These are phyloP conservation scores for Pseudozyma sp. DNA, from an alignment of 1,284 basidiomycete species.

Conservation along the genomic window DNA sequence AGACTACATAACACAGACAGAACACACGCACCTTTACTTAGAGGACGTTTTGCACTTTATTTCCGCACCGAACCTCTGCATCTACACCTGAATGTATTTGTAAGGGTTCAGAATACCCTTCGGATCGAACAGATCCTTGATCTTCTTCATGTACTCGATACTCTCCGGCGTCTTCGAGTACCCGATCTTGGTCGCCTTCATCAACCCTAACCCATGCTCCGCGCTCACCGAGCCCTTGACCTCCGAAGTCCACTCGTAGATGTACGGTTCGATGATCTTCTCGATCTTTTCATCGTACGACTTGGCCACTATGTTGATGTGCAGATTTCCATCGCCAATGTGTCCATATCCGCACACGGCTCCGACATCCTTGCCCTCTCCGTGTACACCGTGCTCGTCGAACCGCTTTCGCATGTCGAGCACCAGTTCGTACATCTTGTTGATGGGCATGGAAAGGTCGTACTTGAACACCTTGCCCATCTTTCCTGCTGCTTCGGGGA, in stretches of 20 bases:
- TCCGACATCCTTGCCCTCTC: constrained; percentile 75
- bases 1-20: too few relatives aligned
- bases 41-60: too few relatives aligned
- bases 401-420: constrained; percentile 82
- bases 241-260: constrained; percentile 87
- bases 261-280: constrained; percentile 88
- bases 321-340: constrained; percentile 95
- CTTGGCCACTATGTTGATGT: constrained; percentile 91
- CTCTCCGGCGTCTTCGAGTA: constrained; percentile 86
- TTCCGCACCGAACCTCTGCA: neutral
- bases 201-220: constrained; percentile 93
- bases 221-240: constrained; percentile 87
- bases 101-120: constrained; percentile 91
- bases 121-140: constrained; percentile 92
- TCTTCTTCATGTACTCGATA: constrained; percentile 87
- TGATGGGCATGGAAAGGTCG: constrained; percentile 90
- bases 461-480: constrained; percentile 98
- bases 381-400: constrained; percentile 79
- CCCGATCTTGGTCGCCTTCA: constrained; percentile 90
- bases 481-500: constrained; percentile 93
- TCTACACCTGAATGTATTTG: constrained; percentile 71
- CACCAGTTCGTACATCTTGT: constrained; percentile 89
- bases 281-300: constrained; percentile 86
- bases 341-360: constrained; percentile 87
- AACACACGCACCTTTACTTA: neutral